A percentile compares a stretch with the other conserved stretches of the same genome.
These are phyloP conservation scores for Diaporthe humulicola DNA, from an alignment of 2,329 filamentous ascomycete species.

Conservation along the genomic window DNA sequence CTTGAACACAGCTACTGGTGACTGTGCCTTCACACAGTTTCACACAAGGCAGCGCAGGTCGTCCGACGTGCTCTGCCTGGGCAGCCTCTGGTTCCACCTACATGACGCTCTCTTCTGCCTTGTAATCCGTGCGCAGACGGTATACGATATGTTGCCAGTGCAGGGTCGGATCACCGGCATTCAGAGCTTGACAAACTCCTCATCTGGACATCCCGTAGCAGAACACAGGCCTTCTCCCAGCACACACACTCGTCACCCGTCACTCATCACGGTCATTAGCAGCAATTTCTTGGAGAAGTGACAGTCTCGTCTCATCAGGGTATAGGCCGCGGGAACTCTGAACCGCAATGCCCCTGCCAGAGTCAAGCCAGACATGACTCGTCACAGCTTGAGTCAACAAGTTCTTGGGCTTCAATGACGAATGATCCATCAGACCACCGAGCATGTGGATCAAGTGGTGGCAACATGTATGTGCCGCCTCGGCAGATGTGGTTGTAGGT, in stretches of 20 bases:
- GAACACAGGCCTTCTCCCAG: not conserved
- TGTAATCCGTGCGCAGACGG: not conserved
- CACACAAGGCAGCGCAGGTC: not conserved
- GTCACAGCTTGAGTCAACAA: conserved; percentile 18
- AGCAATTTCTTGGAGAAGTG: not conserved
- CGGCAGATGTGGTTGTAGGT: not conserved
- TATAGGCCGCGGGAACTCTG: not conserved
- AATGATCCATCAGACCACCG: not conserved
- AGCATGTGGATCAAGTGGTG: conserved; percentile 7
- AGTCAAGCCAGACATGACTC: conserved; percentile 20
- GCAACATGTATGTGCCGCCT: not conserved
- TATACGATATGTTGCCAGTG: not conserved
- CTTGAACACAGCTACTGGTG: not conserved
- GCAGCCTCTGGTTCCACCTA: not conserved
- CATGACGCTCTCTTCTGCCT: not conserved
- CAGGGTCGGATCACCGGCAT: not conserved
- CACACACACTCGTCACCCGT: not conserved
- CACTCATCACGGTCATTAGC: not conserved
- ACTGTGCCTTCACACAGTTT: not conserved
- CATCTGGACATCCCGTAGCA: not conserved
- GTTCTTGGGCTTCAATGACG: conserved; percentile 4
- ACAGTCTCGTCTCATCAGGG: not conserved
- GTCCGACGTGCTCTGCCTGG: not conserved
- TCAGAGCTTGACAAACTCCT: not conserved
- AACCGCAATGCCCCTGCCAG: conserved; percentile 9